phyloP scores from a whole-genome alignment of 441 rosid species.

The Aleurites moluccanus region DNA sequence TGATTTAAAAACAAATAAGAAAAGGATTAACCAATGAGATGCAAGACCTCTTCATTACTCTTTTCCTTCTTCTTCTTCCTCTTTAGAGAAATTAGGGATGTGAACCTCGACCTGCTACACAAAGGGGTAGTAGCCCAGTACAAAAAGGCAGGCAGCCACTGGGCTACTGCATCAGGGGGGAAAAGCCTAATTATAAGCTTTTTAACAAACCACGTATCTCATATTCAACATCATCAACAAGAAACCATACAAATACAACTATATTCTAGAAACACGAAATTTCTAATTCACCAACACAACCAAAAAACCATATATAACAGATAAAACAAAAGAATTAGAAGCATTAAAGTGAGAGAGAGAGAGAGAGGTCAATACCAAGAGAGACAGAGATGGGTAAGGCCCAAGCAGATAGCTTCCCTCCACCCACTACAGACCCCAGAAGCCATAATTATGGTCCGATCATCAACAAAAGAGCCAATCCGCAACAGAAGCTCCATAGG shows the following conservation, averaged over 20 bases:
- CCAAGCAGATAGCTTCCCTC: slow-evolving; percentile 84
- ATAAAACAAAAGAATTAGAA: too few relatives aligned
- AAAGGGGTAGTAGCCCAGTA: too few relatives aligned
- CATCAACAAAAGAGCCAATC: slow-evolving; percentile 73
- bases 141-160: not conserved
- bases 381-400: slow-evolving; percentile 76
- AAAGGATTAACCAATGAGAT: not conserved
- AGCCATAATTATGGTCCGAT: slow-evolving; percentile 71
- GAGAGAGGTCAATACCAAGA: slow-evolving; percentile 52
- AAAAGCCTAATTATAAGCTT: not conserved
- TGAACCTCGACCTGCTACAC: not conserved
- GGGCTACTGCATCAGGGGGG: not conserved
- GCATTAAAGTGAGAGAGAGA: not conserved
- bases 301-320: not conserved
- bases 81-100: not conserved
- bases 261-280: not conserved
- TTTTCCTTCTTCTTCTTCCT: not conserved
- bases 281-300: slow-evolving; percentile 9
- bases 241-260: not conserved
- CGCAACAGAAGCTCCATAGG: slow-evolving; percentile 79
- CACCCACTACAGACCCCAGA: slow-evolving; percentile 88
- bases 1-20: not conserved
- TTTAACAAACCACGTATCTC: not conserved
- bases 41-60: not conserved
- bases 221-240: slow-evolving; percentile 3